These are phyloP conservation scores for Platanus orientalis DNA, from an alignment of 164 flowering plant species.

Conservation along the genomic window DNA sequence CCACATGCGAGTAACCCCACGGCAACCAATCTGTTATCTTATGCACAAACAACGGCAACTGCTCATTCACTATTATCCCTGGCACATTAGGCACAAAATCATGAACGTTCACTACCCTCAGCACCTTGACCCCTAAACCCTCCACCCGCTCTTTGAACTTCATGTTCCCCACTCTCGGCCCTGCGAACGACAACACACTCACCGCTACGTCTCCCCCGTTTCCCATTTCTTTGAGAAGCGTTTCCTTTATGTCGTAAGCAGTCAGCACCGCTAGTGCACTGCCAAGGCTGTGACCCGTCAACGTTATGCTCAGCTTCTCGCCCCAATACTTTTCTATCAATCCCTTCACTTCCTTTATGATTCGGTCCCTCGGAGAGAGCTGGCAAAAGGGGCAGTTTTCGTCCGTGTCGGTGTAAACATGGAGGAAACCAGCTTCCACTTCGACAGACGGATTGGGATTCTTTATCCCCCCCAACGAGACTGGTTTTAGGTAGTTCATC, in stretches of 20 bases:
- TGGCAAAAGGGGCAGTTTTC: constrained; percentile 42
- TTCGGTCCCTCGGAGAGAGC: constrained; percentile 60
- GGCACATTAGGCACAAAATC: no score
- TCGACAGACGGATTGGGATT: constrained; percentile 57
- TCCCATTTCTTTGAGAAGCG: constrained; percentile 46
- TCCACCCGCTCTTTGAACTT: constrained; percentile 62
- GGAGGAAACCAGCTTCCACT: constrained; percentile 72
- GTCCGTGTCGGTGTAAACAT: constrained; percentile 67
- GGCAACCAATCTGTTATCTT: no score
- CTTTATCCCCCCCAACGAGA: constrained; percentile 32
- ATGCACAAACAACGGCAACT: constrained; percentile 23
- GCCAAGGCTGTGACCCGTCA: no score
- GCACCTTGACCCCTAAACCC: no score
- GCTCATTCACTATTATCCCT: constrained; percentile 58
- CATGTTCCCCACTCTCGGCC: constrained; percentile 75
- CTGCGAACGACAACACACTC: constrained; percentile 53
- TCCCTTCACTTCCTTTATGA: no score
- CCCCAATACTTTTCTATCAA: constrained; percentile 33
- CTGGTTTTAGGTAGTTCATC: constrained; percentile 46
- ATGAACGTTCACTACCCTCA: no score
- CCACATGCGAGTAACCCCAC: no score
- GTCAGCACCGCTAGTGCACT: no score
- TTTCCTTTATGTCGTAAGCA: constrained; percentile 72
- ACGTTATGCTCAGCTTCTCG: constrained; percentile 59
- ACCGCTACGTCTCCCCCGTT: constrained; percentile 36